Evolutionary conservation across 306 rosid species (phyloP), one percentile per base, ranked within the genome.

Genomic region (Dryas alaskensis): DNA sequence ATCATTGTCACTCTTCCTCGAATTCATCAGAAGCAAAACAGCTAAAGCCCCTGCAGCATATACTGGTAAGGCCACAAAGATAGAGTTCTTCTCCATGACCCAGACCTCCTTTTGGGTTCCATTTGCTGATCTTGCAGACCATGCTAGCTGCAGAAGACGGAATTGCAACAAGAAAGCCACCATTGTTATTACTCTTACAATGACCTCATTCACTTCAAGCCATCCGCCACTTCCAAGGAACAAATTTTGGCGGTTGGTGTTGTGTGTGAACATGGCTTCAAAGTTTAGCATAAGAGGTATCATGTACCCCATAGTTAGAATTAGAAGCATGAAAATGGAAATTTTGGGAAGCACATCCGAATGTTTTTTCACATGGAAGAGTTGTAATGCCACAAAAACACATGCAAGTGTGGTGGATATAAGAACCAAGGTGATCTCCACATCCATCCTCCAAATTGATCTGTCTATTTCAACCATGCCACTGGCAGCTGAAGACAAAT

Each of bases 221-320:
- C 92, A 84, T 45, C 85, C 86, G 37, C 63, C 83, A 53, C 51
- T 40, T 70, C 72, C 86, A 53, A 78, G 68, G 5, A 78, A 65
- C 8, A 66, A n/a, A 44, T 60, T 73, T 71, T 65, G 65, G 60
- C 13, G 52, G 19, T 63, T 63, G 12, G 62, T 60, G 65, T 67
- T 81, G 62, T 51, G 71, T 25, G 55, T 19, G 72, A 89, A 80
- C 69, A 84, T 72, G 59, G 90, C 95, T 75, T 84, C 87, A 17
- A 92, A 86, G 83, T 87, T 88, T 6, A 89, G 76, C 61, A 87
- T 70, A 42, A 90, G 90, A 5, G 90, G 92, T 17, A 84, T 61
- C 85, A 82, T 80, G 55, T 81, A 58, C 55, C 87, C 85, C 43
- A 82, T 44, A 42, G 87, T 79, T 14, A 86, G 88, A 70, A 85